Conservation (phyloP, 1,284 basidiomycete genomes). For the Neonothopanus nambi region DNA sequence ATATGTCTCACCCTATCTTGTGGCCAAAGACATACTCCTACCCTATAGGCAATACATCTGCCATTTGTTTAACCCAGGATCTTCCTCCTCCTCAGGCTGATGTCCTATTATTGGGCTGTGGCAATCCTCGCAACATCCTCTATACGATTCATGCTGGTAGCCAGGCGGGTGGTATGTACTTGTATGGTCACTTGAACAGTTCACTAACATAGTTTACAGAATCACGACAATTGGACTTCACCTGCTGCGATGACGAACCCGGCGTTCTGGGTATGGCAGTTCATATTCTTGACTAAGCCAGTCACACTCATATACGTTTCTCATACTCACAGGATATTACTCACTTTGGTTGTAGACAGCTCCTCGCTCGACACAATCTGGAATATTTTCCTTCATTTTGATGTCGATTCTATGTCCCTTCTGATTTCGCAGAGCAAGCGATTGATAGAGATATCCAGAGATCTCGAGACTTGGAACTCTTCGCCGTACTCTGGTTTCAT, state of each 20-base stretch:
- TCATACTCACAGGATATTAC: conserved; percentile 33
- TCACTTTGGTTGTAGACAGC: conserved; percentile 41
- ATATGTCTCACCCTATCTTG: conserved; percentile 36
- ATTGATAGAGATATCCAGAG: conserved; percentile 36
- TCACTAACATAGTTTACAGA: not conserved
- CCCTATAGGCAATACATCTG: conserved; percentile 56
- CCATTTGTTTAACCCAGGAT: conserved; percentile 48
- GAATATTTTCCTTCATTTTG: conserved; percentile 61
- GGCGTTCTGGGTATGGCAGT: conserved; percentile 49
- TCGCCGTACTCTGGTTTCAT: conserved; percentile 36
- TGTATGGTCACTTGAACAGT: not conserved
- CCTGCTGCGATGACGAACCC: conserved; percentile 60
- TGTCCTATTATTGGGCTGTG: conserved; percentile 55
- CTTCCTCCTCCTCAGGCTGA: conserved; percentile 48
- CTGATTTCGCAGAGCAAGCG: conserved; percentile 46
- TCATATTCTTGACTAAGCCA: not conserved
- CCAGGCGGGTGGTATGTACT: conserved; percentile 21
- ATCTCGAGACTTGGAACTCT: conserved; percentile 38
- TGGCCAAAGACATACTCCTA: conserved; percentile 56
- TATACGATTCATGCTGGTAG: conserved; percentile 42
- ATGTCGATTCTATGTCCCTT: conserved; percentile 37
- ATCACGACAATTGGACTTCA: conserved; percentile 49
- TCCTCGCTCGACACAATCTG: conserved; percentile 32
- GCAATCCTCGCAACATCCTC: conserved; percentile 56
- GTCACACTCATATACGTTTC: conserved; percentile 20